Evolutionary conservation across 2,329 filamentous ascomycete species (phyloP).

Genomic region (Exophiala viscosa): DNA sequence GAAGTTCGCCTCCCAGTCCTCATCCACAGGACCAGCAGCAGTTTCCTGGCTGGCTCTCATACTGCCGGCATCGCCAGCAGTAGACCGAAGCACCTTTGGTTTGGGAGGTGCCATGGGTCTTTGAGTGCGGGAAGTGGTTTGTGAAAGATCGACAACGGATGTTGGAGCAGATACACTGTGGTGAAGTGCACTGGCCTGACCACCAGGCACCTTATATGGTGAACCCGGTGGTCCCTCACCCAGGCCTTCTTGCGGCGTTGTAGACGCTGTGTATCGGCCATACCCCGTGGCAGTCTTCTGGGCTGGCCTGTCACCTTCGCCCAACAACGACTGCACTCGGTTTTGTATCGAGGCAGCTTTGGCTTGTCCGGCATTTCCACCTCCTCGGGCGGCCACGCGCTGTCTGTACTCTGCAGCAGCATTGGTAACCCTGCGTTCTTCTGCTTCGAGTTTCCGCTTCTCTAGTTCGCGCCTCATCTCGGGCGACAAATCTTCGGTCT

Average conservation of each 20-base stretch:
- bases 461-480: slow-evolving; percentile 90
- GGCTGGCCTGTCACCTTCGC: slow-evolving; percentile 66
- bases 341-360: slow-evolving; percentile 84
- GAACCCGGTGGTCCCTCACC: slow-evolving; percentile 34
- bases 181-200: background rate
- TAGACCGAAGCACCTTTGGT: slow-evolving; percentile 56
- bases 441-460: slow-evolving; percentile 72
- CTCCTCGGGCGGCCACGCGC: slow-evolving; percentile 63
- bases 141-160: slow-evolving; percentile 16
- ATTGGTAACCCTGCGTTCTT: slow-evolving; percentile 83
- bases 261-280: slow-evolving; percentile 70
- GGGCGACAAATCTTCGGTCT: slow-evolving; percentile 70
- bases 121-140: slow-evolving; percentile 20
- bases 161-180: slow-evolving; percentile 19
- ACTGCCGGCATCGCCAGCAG: slow-evolving; percentile 30
- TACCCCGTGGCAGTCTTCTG: slow-evolving; percentile 81
- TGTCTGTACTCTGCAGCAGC: slow-evolving; percentile 85
- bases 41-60: slow-evolving; percentile 31
- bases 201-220: background rate
- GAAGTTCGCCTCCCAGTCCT: slow-evolving; percentile 69
- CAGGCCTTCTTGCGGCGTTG: slow-evolving; percentile 29
- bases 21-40: slow-evolving; percentile 34
- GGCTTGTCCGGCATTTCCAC: slow-evolving; percentile 47
- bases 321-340: slow-evolving; percentile 78
- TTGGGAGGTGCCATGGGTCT: slow-evolving; percentile 59